Evolutionary conservation across 2,329 filamentous ascomycete genomes (phyloP).

Genomic region (Parafenestella ontariensis): DNA sequence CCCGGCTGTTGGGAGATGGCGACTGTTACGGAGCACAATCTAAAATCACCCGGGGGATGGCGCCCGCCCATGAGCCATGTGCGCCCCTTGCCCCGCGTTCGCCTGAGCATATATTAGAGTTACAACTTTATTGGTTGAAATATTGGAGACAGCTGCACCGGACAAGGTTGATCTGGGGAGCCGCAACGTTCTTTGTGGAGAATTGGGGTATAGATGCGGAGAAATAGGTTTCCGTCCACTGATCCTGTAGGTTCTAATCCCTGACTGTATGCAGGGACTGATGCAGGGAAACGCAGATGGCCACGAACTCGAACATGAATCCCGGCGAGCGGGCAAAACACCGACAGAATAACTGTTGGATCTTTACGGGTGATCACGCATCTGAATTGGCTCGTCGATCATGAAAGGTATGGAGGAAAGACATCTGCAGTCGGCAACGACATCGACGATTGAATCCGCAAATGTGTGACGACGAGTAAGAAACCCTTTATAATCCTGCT

Average conservation of each 20-base stretch:
- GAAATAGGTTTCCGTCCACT: slow-evolving; percentile 14
- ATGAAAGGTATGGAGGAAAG: too few relatives aligned
- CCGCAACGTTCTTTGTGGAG: slow-evolving; percentile 6
- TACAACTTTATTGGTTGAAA: neutral
- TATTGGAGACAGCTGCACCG: neutral
- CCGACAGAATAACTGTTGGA: too few relatives aligned
- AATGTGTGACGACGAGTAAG: too few relatives aligned
- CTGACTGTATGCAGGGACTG: neutral
- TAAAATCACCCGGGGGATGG: neutral
- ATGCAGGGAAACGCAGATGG: too few relatives aligned
- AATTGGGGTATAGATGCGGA: slow-evolving; percentile 4
- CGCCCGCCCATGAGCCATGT: neutral
- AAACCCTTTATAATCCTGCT: too few relatives aligned
- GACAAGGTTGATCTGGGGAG: slow-evolving; percentile 3
- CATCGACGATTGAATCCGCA: too few relatives aligned
- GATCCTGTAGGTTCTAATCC: neutral
- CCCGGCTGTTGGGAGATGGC: neutral
- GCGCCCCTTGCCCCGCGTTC: neutral
- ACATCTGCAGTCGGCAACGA: too few relatives aligned
- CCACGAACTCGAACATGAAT: too few relatives aligned
- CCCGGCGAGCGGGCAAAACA: too few relatives aligned
- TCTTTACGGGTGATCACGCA: too few relatives aligned
- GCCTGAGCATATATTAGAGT: neutral
- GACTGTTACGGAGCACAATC: slow-evolving; percentile 6
- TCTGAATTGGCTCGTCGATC: too few relatives aligned